Evolutionary conservation across 2,329 filamentous ascomycete species (phyloP), one percentile per base, ranked within the genome.

Genomic region (Colletotrichum nymphaeae): DNA sequence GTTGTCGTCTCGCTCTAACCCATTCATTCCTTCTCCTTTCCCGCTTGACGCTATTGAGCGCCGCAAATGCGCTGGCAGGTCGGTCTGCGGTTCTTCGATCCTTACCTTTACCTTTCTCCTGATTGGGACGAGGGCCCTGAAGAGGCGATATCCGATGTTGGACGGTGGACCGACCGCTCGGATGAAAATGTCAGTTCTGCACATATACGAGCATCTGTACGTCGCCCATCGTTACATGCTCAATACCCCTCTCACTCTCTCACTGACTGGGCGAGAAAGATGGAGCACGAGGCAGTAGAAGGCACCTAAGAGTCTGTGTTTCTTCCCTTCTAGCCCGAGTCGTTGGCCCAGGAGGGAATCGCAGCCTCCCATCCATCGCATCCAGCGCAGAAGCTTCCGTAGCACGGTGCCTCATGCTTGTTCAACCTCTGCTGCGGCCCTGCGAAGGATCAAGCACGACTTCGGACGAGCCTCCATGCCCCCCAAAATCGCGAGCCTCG

Each of bases 21-120:
- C 22, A 19, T 42, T 14, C 35, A 19, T 24, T 24, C 14, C 22
- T 3, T 53, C 30, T 26, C 19, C 14, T 19, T 5, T 35, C 46
- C 32, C 32, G 30, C 49, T 67, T 56, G 62, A 66, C 56, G 35
- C 71, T 70, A 58, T 71, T 24, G 71, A 73, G 59, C 60, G 71
- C 71, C 71, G 35, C 19, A 42, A 62, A 62, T 71, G 67, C 71
- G 67, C 35, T 66, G 62, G 55, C 49, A 73, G 62, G 49, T 42
- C 24, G 26, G 42, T 32, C 19, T 30, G 28, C 19, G 11, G n/a
- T 72, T 60, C 22, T 56, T 42, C 14, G 11, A 26, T 35, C 24
- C 71, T 71, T 12, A 42, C 32, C 62, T 60, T 70, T 7, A 9
- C 16, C 4, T 22, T 16, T 1, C 55, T 1, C 30, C 26, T 62